Conservation (phyloP, 2,329 filamentous ascomycete species). For the Penicillium aurantiogriseum region DNA sequence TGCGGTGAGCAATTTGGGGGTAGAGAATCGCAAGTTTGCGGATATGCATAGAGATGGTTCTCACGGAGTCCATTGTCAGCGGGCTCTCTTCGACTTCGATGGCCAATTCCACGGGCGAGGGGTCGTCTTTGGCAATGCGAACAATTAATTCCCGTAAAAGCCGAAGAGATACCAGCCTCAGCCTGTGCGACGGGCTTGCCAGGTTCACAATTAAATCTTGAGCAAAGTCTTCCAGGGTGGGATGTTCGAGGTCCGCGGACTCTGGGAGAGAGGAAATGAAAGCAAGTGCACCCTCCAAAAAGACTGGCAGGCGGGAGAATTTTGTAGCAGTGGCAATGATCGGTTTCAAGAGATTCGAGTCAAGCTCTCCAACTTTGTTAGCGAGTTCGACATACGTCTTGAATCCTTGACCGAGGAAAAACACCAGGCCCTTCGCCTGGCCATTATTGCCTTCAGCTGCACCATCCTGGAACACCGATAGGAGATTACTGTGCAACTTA, state of each 20-base stretch:
- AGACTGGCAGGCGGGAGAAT: conserved; percentile 65
- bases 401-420: conserved; percentile 74
- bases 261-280: conserved; percentile 43
- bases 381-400: conserved; percentile 68
- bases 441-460: conserved; percentile 60
- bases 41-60: conserved; percentile 79
- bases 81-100: conserved; percentile 77
- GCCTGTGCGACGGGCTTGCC: conserved; percentile 68
- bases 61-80: conserved; percentile 70
- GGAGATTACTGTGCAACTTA: conserved; percentile 64
- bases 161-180: conserved; percentile 71
- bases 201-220: conserved; percentile 70
- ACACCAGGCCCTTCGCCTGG: conserved; percentile 35
- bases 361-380: conserved; percentile 56
- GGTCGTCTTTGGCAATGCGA: conserved; percentile 48
- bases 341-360: conserved; percentile 62
- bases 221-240: conserved; percentile 61
- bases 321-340: conserved; percentile 65
- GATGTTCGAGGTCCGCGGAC: conserved; percentile 44
- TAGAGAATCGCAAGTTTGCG: conserved; percentile 72
- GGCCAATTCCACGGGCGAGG: conserved; percentile 56
- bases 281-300: conserved; percentile 60
- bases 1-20: conserved; percentile 55
- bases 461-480: conserved; percentile 61
- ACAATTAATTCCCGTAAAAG: conserved; percentile 64